Evolutionary conservation across 176 grass and related monocot genomes (phyloP), one percentile per base, ranked within the genome.

Genomic region (Oryza coarctata): DNA sequence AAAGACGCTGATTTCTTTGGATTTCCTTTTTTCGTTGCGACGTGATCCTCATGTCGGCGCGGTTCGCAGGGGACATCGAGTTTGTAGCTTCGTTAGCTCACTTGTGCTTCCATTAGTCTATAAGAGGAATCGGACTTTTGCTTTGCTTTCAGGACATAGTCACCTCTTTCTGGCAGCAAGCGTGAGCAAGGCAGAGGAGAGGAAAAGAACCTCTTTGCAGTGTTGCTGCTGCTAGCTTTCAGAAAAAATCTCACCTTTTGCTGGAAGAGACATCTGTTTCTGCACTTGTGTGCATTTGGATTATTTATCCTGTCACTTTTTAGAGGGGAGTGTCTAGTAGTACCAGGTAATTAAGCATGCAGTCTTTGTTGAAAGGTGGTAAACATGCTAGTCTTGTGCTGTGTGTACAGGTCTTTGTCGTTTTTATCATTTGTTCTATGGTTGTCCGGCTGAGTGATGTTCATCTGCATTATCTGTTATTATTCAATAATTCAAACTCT

Each of bases 1-100:
- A 71, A 33, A 38, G 44, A 49, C 17, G 52, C 69, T 23, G 47
- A 64, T 84, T 80, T 75, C 35, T 83, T 87, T 71, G 12, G 27
- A 23, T 74, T 34, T 82, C 35, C 17, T 33, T 33, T 20, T 66
- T 73, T 41, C 17, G 66, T 20, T 39, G 61, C 29, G 22, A 39
- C 45, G 60, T 13, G 40, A 81, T 71, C 61, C 41, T 71, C 71
- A 20, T 81, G 83, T 86, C 83, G 83, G 83, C 38, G 83, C 32
- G 23, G 7, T 22, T 9, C 2, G 32, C 13, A n/a, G 36, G 22
- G 20, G 20, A 23, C 6, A 25, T n/a, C 50, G 17, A 55, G 7
- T 55, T 55, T 20, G 20, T 55, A 55, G 50, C 50, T 55, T 55
- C 6, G 9, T 60, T 60, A 60, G 22, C 22, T 57, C 52, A 60